phyloP scores from a whole-genome alignment of 192 early-diverging fungal species.

The Piromyces finnis region DNA sequence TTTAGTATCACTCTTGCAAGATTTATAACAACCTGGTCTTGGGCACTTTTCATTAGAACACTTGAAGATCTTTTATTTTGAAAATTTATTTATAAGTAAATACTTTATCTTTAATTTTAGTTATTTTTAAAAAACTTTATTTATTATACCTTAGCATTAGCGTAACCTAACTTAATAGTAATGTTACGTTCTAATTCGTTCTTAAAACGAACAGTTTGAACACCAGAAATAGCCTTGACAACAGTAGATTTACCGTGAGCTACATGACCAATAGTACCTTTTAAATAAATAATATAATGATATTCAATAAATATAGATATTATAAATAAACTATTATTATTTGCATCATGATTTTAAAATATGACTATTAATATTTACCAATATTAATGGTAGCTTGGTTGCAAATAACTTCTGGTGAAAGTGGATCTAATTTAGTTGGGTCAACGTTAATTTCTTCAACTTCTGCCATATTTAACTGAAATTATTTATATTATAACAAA shows the following conservation, averaged over 20 bases:
- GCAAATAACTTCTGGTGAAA: conserved; percentile 88
- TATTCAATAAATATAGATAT: no score
- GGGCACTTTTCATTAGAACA: conserved; percentile 85
- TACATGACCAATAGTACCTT: conserved; percentile 97
- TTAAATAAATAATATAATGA: neutral
- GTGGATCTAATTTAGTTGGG: conserved; percentile 36
- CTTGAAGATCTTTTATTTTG: conserved; percentile 71
- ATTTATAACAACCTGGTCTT: conserved; percentile 88
- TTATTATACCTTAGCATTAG: conserved; percentile 72
- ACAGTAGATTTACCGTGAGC: conserved; percentile 99
- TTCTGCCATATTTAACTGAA: neutral
- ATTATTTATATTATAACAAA: no score
- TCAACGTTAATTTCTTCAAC: conserved; percentile 12
- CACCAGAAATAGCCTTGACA: conserved; percentile 95
- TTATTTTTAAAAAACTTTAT: neutral
- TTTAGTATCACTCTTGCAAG: conserved; percentile 63
- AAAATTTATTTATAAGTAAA: neutral
- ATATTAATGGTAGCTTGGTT: conserved; percentile 99
- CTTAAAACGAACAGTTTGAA: conserved; percentile 94
- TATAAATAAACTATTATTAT: no score
- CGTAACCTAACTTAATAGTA: conserved; percentile 98
- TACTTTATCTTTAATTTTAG: no score
- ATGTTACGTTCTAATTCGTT: conserved; percentile 97
- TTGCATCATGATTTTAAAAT: no score
- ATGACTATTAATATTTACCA: conserved; percentile 33